Evolutionary conservation across 2,329 filamentous ascomycete genomes (phyloP).

Genomic region (Lachnellula hyalina): DNA sequence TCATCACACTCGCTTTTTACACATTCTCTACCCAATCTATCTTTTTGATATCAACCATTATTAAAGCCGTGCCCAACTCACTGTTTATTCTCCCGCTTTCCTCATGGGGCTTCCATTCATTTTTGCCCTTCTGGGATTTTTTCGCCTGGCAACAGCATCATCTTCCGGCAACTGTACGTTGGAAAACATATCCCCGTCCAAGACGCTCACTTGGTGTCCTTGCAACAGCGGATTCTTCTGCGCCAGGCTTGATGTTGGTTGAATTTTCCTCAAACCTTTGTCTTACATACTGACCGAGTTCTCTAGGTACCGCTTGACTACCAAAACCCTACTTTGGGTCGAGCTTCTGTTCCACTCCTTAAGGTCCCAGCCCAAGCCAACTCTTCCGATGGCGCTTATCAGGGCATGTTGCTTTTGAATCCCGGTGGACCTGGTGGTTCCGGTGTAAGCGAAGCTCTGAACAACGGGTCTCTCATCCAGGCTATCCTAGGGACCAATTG

Average conservation of each 20-base stretch:
- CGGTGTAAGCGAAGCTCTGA: constrained; percentile 30
- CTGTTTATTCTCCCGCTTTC: background rate
- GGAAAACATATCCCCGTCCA: constrained; percentile 4
- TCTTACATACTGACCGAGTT: background rate
- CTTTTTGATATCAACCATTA: too few species aligned
- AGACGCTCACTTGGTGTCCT: constrained; percentile 17
- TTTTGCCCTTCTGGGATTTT: background rate
- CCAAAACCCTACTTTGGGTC: background rate
- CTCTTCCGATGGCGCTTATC: constrained; percentile 8
- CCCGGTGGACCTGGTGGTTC: constrained; percentile 42
- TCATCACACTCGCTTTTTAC: background rate
- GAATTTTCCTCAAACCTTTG: background rate
- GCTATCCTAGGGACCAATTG: constrained; percentile 33
- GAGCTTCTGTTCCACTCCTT: constrained; percentile 4
- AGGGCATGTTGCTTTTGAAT: constrained; percentile 26
- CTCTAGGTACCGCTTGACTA: constrained; percentile 6
- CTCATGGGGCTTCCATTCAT: background rate
- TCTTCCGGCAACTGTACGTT: constrained; percentile 4
- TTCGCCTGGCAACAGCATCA: background rate
- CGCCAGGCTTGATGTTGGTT: constrained; percentile 16
- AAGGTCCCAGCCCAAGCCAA: constrained; percentile 8
- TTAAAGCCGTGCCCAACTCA: too few species aligned
- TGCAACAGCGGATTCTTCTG: constrained; percentile 17
- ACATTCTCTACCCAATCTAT: background rate
- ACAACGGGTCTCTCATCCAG: constrained; percentile 29